phyloP scores from a whole-genome alignment of 2,329 filamentous ascomycete genomes.

The Trichoderma cornu-damae region DNA sequence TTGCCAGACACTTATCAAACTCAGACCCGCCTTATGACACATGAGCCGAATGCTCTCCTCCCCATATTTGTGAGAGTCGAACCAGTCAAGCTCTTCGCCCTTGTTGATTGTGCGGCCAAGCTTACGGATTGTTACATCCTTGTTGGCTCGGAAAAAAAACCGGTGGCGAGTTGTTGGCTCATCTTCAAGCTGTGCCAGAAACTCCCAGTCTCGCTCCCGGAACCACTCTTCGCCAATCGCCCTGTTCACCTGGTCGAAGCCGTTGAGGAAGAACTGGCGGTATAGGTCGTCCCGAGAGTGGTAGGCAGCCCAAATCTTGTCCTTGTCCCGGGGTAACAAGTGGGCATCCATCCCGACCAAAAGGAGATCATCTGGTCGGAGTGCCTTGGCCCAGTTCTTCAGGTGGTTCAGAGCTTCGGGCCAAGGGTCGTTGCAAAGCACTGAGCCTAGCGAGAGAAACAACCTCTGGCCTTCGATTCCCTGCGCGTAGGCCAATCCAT shows the following conservation, averaged over 20 bases:
- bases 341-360: conserved; percentile 42
- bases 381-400: conserved; percentile 33
- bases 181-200: conserved; percentile 34
- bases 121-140: conserved; percentile 28
- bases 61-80: conserved; percentile 41
- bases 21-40: conserved; percentile 37
- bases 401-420: conserved; percentile 33
- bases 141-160: conserved; percentile 37
- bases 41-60: conserved; percentile 35
- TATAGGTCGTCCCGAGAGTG: conserved; percentile 36
- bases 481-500: conserved; percentile 32
- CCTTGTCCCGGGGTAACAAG: conserved; percentile 28
- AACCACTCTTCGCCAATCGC: conserved; percentile 34
- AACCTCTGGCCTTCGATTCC: conserved; percentile 31
- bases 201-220: conserved; percentile 36
- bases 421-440: conserved; percentile 40
- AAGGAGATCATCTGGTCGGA: conserved; percentile 34
- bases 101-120: conserved; percentile 26
- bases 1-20: conserved; percentile 35
- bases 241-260: conserved; percentile 36
- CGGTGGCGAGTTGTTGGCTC: conserved; percentile 37
- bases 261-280: conserved; percentile 36
- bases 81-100: conserved; percentile 40
- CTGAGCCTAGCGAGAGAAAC: conserved; percentile 40
- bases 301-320: conserved; percentile 39